Percentiles rank a stretch among this genome's conserved stretches.
These are phyloP conservation scores for Suillus discolor DNA, from an alignment of 768 basidiomycete genomes.

Conservation along the genomic window DNA sequence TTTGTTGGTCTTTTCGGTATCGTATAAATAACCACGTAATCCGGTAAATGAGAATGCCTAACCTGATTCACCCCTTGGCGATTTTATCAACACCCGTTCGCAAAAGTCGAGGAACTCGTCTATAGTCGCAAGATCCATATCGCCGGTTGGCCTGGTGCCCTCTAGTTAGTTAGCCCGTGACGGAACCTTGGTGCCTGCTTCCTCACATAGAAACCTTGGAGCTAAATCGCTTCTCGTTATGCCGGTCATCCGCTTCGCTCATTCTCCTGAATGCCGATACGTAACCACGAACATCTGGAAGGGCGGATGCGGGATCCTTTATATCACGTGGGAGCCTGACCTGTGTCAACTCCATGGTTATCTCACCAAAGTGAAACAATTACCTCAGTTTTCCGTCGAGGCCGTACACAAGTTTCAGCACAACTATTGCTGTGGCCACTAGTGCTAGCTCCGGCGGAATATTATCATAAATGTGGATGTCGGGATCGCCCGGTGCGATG, in stretches of 20 bases:
- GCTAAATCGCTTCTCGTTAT: conserved; percentile 42
- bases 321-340: conserved; percentile 45
- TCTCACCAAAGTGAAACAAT: conserved; percentile 14
- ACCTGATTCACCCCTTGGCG: conserved; percentile 32
- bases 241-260: conserved; percentile 34
- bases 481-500: conserved; percentile 40
- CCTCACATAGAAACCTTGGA: conserved; percentile 50
- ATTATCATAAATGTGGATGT: conserved; percentile 59
- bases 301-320: conserved; percentile 60
- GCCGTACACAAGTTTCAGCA: conserved; percentile 86
- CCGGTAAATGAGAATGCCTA: conserved; percentile 13
- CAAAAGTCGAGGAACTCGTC: conserved; percentile 73
- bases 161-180: conserved; percentile 11
- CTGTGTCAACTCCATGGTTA: conserved; percentile 16
- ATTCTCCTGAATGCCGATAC: conserved; percentile 43
- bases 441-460: conserved; percentile 70
- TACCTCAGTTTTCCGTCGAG: conserved; percentile 70
- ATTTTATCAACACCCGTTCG: conserved; percentile 49
- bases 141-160: conserved; percentile 49
- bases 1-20: conserved; percentile 26
- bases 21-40: conserved; percentile 3
- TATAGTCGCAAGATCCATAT: conserved; percentile 51
- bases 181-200: conserved; percentile 12
- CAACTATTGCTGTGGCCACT: conserved; percentile 60
- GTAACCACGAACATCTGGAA: conserved; percentile 56